phyloP scores from a whole-genome alignment of 345 rosid species.

The Eucalyptus globulus region DNA sequence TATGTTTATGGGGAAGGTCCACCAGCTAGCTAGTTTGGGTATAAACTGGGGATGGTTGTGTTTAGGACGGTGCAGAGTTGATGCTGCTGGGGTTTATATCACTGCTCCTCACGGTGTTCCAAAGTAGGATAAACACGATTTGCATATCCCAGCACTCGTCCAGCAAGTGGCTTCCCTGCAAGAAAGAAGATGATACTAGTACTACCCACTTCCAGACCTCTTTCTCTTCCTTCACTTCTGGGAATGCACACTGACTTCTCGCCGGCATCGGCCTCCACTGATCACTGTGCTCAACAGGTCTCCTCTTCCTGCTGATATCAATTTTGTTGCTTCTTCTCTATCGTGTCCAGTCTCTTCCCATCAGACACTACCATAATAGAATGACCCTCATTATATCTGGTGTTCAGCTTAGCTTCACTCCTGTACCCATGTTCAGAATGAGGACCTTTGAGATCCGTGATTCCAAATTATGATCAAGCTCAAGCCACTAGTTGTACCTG shows the following conservation, averaged over 20 bases:
- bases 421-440: not conserved
- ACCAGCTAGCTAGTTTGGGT: not conserved
- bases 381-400: not conserved
- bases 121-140: conserved; percentile 22
- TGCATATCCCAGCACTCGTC: conserved; percentile 31
- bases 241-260: conserved; percentile 41
- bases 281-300: conserved; percentile 23
- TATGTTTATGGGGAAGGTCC: not conserved
- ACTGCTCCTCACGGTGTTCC: conserved; percentile 48
- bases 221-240: not conserved
- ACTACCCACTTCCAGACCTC: conserved; percentile 23
- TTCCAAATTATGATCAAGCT: not conserved
- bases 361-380: not conserved
- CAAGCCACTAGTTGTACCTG: not conserved
- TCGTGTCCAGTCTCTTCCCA: not conserved
- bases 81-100: conserved; percentile 87
- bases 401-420: not conserved
- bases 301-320: not conserved
- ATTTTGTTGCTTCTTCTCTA: not conserved
- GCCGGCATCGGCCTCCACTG: conserved; percentile 13
- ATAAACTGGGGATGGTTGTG: not conserved
- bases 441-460: not conserved
- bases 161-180: not conserved
- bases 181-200: conserved; percentile 24
- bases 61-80: conserved; percentile 36